Evolutionary conservation across 140 eudicot genomes (phyloP).

Genomic region (Senecio squalidus): DNA sequence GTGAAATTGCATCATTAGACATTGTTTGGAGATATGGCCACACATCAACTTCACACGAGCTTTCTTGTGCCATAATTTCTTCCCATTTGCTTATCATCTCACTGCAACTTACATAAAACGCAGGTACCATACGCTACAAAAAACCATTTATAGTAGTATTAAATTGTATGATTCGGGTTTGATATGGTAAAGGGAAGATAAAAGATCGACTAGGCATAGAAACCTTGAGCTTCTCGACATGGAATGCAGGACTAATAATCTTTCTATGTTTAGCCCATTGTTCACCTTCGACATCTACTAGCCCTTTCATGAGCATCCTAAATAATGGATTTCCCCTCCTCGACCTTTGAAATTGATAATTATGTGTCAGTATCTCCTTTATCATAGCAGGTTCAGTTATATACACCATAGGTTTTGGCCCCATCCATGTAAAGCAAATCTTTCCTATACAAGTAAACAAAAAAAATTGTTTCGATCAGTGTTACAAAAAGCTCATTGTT

Average conservation of each 20-base stretch:
- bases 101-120: too few species aligned
- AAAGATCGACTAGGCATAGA: too few species aligned
- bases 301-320: constrained; percentile 8
- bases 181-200: too few species aligned
- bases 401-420: constrained; percentile 11
- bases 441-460: constrained; percentile 11
- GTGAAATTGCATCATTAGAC: constrained; percentile 11
- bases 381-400: constrained; percentile 13
- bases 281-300: constrained; percentile 4
- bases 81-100: constrained; percentile 20
- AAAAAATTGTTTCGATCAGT: too few species aligned
- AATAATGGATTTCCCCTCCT: constrained; percentile 9
- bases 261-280: constrained; percentile 19
- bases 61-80: neutral
- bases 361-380: constrained; percentile 10
- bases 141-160: too few species aligned
- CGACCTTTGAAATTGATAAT: constrained; percentile 13
- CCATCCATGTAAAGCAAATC: constrained; percentile 22
- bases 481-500: too few species aligned
- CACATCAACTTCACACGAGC: too few species aligned
- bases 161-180: too few species aligned
- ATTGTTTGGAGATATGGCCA: constrained; percentile 12
- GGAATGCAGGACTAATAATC: constrained; percentile 20
- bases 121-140: constrained; percentile 17
- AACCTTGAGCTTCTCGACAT: constrained; percentile 22